These are phyloP conservation scores for Claviceps africana DNA, from an alignment of 2,329 filamentous ascomycete species.

Conservation along the genomic window DNA sequence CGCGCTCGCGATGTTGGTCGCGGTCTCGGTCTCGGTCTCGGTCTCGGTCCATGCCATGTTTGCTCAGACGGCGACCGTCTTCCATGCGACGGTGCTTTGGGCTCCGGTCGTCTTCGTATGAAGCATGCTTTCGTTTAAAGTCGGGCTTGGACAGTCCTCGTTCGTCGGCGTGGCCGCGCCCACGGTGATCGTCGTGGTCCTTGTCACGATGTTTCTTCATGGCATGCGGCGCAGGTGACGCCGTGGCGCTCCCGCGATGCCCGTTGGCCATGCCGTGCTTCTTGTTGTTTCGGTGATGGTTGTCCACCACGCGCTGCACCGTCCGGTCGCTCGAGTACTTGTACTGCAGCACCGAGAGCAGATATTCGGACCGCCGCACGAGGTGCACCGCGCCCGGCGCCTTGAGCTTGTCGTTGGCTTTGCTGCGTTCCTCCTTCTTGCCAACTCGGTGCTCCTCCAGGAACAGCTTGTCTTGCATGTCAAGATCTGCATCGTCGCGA, in stretches of 20 bases:
- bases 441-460: constrained; percentile 96
- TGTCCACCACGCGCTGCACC: constrained; percentile 70
- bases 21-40: neutral
- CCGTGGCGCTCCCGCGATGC: constrained; percentile 49
- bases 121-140: constrained; percentile 46
- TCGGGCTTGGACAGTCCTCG: constrained; percentile 38
- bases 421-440: constrained; percentile 84
- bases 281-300: constrained; percentile 91
- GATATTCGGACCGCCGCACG: constrained; percentile 85
- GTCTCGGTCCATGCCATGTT: constrained; percentile 21
- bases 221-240: constrained; percentile 51
- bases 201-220: constrained; percentile 32
- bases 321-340: constrained; percentile 66
- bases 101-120: constrained; percentile 28
- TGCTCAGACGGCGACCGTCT: constrained; percentile 24
- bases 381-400: constrained; percentile 96
- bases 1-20: neutral
- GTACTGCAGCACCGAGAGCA: constrained; percentile 82
- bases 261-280: constrained; percentile 47
- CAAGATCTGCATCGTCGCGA: constrained; percentile 77
- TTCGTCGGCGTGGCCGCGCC: constrained; percentile 37
- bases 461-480: constrained; percentile 82
- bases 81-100: constrained; percentile 30
- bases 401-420: constrained; percentile 64
- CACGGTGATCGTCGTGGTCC: constrained; percentile 37